These are phyloP conservation scores for Diaporthe amygdali DNA, from an alignment of 2,329 filamentous ascomycete species.

Conservation along the genomic window DNA sequence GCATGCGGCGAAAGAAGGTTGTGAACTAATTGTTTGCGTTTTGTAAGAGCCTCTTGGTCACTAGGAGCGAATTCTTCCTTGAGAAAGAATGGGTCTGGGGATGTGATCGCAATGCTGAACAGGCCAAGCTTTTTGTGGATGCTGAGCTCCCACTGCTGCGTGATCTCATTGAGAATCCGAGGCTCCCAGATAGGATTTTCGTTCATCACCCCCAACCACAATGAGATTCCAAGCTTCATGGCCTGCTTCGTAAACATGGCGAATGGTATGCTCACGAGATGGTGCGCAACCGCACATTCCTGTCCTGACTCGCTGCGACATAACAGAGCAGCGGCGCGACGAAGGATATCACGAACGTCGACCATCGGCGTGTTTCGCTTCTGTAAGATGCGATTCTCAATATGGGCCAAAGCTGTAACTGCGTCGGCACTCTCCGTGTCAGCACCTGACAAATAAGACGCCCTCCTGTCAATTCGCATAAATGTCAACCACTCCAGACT, in stretches of 20 bases:
- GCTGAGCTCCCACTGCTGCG: slow-evolving; percentile 88
- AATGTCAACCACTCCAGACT: slow-evolving; percentile 69
- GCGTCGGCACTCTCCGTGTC: slow-evolving; percentile 63
- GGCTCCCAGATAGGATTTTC: slow-evolving; percentile 91
- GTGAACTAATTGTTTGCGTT: slow-evolving; percentile 79
- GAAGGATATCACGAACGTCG: slow-evolving; percentile 81
- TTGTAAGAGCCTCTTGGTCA: slow-evolving; percentile 75
- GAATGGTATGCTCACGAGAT: slow-evolving; percentile 93
- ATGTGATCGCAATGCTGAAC: slow-evolving; percentile 75
- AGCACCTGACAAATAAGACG: slow-evolving; percentile 57
- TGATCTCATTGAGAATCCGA: slow-evolving; percentile 83
- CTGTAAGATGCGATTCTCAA: slow-evolving; percentile 73
- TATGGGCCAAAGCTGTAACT: slow-evolving; percentile 70
- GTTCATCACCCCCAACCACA: slow-evolving; percentile 97
- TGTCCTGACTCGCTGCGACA: slow-evolving; percentile 74
- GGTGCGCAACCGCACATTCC: slow-evolving; percentile 80
- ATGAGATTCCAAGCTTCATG: slow-evolving; percentile 91
- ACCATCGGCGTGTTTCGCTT: slow-evolving; percentile 73
- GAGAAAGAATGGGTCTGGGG: slow-evolving; percentile 84
- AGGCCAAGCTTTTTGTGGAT: slow-evolving; percentile 79
- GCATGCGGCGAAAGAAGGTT: slow-evolving; percentile 87
- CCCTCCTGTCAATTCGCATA: slow-evolving; percentile 58
- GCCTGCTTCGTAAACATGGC: slow-evolving; percentile 92
- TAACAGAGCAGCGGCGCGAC: slow-evolving; percentile 83
- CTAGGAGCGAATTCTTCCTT: slow-evolving; percentile 94